phyloP scores from a whole-genome alignment of 257 asterid species.

The Cinchona pubescens region DNA sequence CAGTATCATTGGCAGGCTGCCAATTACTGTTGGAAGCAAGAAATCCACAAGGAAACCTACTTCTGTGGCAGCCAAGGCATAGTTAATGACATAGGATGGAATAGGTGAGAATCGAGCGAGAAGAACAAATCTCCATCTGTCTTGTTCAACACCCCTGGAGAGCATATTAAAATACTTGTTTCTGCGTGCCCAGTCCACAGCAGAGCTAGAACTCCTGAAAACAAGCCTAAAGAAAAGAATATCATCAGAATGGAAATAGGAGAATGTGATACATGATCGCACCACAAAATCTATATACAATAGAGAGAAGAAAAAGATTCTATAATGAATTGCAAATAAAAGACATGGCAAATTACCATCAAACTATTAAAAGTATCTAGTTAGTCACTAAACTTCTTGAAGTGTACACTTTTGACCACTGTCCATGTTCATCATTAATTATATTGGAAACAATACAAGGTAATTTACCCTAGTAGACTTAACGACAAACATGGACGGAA shows the following conservation, averaged over 20 bases:
- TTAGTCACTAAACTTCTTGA: too few relatives aligned
- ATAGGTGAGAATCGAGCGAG: constrained; percentile 96
- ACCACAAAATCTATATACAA: neutral
- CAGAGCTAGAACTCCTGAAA: constrained; percentile 58
- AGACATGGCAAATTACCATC: too few relatives aligned
- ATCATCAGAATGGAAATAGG: neutral
- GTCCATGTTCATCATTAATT: too few relatives aligned
- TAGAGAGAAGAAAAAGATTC: too few relatives aligned
- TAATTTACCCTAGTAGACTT: too few relatives aligned
- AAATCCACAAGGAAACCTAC: constrained; percentile 71
- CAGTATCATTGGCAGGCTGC: constrained; percentile 93
- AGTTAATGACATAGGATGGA: constrained; percentile 88
- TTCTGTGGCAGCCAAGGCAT: constrained; percentile 84
- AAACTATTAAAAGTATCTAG: too few relatives aligned
- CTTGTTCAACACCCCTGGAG: constrained; percentile 78
- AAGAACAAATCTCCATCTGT: constrained; percentile 91
- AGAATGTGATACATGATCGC: neutral
- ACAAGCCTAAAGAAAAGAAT: constrained; percentile 45
- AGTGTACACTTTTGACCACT: too few relatives aligned
- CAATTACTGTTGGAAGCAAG: constrained; percentile 82
- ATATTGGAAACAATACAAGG: too few relatives aligned
- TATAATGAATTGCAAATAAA: neutral
- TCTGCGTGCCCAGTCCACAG: constrained; percentile 55
- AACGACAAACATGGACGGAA: too few relatives aligned
- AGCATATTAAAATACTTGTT: constrained; percentile 74